phyloP scores from a whole-genome alignment of 2,329 filamentous ascomycete genomes.

The Fusarium hostae region DNA sequence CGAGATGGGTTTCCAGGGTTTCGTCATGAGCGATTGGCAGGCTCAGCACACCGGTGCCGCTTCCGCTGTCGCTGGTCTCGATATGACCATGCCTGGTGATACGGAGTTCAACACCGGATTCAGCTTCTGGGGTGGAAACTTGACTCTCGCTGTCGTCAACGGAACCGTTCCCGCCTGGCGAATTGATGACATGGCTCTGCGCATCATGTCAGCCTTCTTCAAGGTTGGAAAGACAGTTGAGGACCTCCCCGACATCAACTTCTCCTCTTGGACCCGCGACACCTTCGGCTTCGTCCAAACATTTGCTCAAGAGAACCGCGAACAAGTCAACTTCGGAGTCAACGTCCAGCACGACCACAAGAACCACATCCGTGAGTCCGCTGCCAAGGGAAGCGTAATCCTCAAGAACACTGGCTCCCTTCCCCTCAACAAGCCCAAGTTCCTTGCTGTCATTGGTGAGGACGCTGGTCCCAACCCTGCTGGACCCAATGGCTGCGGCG shows the following conservation, averaged over 20 bases:
- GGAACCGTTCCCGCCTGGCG: conserved; percentile 89
- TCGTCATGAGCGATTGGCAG: conserved; percentile 83
- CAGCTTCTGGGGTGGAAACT: conserved; percentile 85
- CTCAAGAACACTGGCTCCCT: conserved; percentile 85
- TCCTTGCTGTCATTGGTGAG: conserved; percentile 81
- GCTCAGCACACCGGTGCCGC: conserved; percentile 77
- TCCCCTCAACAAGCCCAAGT: conserved; percentile 81
- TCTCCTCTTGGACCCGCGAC: conserved; percentile 86
- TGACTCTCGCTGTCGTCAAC: conserved; percentile 89
- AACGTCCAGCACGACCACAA: conserved; percentile 84
- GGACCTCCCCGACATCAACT: conserved; percentile 72
- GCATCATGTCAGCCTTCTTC: conserved; percentile 79
- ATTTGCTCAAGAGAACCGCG: conserved; percentile 68
- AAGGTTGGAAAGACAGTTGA: conserved; percentile 69
- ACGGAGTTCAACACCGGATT: conserved; percentile 77
- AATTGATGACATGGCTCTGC: conserved; percentile 90
- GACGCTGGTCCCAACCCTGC: conserved; percentile 80
- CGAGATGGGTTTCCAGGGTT: conserved; percentile 84
- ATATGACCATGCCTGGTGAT: conserved; percentile 93
- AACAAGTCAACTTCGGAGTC: conserved; percentile 81
- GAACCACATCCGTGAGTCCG: conserved; percentile 77
- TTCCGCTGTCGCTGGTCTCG: conserved; percentile 76
- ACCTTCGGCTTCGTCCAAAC: conserved; percentile 77
- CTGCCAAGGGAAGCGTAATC: conserved; percentile 83
- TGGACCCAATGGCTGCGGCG: conserved; percentile 82